Conservation (phyloP, 2,329 filamentous ascomycete species). For the Pseudogymnoascus sp. region DNA sequence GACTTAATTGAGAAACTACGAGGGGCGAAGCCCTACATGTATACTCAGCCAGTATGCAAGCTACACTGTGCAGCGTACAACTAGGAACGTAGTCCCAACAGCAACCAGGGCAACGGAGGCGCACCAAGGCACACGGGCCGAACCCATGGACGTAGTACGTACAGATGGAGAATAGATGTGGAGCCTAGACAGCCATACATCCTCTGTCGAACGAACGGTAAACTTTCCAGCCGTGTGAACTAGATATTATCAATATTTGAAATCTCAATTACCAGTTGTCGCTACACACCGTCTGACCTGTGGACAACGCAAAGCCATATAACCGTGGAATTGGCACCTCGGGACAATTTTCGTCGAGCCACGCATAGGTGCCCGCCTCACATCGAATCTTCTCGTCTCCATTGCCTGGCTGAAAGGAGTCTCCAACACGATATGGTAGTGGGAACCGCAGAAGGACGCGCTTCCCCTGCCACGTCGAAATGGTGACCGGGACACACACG, state of each 20-base stretch:
- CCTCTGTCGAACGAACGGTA: not conserved
- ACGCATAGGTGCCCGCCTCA: constrained; percentile 35
- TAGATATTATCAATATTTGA: not conserved
- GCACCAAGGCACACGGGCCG: too few species aligned
- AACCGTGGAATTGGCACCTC: constrained; percentile 31
- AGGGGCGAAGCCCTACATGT: too few species aligned
- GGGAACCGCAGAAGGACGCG: constrained; percentile 22
- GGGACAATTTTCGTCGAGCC: constrained; percentile 33
- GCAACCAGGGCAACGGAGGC: too few species aligned
- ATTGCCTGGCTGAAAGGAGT: constrained; percentile 32
- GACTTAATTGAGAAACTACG: too few species aligned
- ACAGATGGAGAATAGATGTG: too few species aligned
- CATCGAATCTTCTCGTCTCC: constrained; percentile 37
- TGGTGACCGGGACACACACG: constrained; percentile 28
- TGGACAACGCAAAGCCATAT: constrained; percentile 30
- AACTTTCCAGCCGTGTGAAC: not conserved
- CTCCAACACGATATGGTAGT: constrained; percentile 33
- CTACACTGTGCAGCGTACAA: too few species aligned
- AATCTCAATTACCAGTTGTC: not conserved
- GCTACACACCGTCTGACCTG: constrained; percentile 24
- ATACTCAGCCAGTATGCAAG: too few species aligned
- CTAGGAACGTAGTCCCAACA: too few species aligned
- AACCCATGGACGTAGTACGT: too few species aligned
- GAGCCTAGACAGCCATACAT: too few species aligned
- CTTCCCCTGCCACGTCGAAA: constrained; percentile 16